Base-by-base conservation (phyloP, 2,329 filamentous ascomycete genomes). In the Penicillium brasilianum region DNA sequence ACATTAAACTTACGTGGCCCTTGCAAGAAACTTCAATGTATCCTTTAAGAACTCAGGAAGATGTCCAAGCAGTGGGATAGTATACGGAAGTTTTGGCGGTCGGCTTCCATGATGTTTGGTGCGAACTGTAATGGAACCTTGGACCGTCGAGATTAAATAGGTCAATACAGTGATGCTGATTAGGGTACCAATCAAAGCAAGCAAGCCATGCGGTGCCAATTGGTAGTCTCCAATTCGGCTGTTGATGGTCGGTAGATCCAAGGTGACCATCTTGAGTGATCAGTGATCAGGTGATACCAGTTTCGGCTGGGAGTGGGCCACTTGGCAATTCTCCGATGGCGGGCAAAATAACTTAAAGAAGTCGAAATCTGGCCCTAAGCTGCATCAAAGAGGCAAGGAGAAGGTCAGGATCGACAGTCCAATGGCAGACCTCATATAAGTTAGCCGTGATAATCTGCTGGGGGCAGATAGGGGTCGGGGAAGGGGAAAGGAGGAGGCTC, bases 1-100 rank as follows among this genome's bases (percentile, higher is more conserved):
- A 25, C 11, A 22, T 44, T 11, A 44, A 25, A 44, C 41, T 4
- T 44, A 44, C 41, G 41, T 44, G 25, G 41, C 41, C 41, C 41
- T 25, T 10, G 41, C 41, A 13, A 44, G 10, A 25, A 44, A 44
- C 25, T 44, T 14, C 41, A 44, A 22, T 9, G 41, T 54, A 41
- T 59, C 37, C 22, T 32, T 52, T 8, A 59, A n/a, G 25, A 53
- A 59, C 22, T 41, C 36, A 18, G 57, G 57, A 36, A 59, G 49
- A 55, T 59, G 57, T 18, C 57, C 46, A 44, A 59, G 57, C 16
- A 59, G 32, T 39, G 57, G 57, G 22, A 22, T 46, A 16, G 57
- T 37, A 46, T 54, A 59, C 10, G 57, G 57, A 46, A 59, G 34
- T 36, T 37, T 59, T 30, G 57, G 57, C 4, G 57, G 57, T 14